Conservation (phyloP, 495 filamentous ascomycete genomes). For the Aspergillus bertholletiae region DNA sequence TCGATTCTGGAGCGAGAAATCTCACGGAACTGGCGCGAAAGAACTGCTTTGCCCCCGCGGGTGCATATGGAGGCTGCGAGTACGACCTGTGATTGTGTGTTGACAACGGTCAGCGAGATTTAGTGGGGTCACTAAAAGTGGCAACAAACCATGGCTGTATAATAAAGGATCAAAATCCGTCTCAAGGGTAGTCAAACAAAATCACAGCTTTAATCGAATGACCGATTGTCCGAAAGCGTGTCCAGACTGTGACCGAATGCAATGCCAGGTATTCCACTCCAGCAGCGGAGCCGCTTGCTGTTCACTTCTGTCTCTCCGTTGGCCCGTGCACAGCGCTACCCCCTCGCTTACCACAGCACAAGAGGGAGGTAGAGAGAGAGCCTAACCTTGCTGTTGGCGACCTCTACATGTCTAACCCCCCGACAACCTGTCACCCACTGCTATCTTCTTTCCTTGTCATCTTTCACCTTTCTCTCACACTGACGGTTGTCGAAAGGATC, state of each 20-base stretch:
- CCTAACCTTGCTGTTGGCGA: conserved; percentile 13
- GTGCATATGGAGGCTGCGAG: conserved; percentile 99
- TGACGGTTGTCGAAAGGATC: background rate
- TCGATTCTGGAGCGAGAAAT: conserved; percentile 95
- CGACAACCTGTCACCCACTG: background rate
- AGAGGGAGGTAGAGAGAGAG: conserved; percentile 6
- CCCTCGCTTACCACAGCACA: conserved; percentile 41
- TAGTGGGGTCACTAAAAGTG: background rate
- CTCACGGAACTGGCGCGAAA: conserved; percentile 94
- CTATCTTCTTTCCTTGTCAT: background rate
- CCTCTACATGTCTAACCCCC: background rate
- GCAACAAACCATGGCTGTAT: conserved; percentile 17
- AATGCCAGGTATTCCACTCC: conserved; percentile 28
- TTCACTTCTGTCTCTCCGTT: conserved; percentile 37
- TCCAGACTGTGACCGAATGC: conserved; percentile 18
- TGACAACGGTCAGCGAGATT: conserved; percentile 20
- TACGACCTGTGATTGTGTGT: conserved; percentile 70
- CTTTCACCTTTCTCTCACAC: background rate
- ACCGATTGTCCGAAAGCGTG: conserved; percentile 3
- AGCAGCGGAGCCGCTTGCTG: conserved; percentile 38
- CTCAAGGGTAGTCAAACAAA: background rate
- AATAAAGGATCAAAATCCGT: background rate
- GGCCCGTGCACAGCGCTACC: conserved; percentile 37
- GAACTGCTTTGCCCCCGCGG: conserved; percentile 92
- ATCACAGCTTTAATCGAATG: background rate